A percentile compares a stretch with the other conserved stretches of the same genome.
phyloP scores from a whole-genome alignment of 129 eudicot species.

The Kitagawia praeruptora region DNA sequence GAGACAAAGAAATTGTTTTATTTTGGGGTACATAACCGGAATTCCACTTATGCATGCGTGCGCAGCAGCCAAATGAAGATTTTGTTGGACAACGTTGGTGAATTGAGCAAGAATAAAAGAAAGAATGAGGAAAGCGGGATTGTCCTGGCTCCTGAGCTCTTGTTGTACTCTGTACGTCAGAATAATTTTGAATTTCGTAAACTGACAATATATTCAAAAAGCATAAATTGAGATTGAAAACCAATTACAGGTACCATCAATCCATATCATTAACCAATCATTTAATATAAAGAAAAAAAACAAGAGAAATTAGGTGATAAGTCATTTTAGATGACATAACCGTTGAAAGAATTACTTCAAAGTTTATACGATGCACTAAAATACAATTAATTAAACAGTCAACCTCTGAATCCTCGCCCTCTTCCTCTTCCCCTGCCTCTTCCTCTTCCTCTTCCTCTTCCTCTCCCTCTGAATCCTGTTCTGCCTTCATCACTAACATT shows the following conservation, averaged over 20 bases:
- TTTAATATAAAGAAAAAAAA: too few species aligned
- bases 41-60: background rate
- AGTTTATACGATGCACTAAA: background rate
- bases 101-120: background rate
- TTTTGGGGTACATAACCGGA: too few species aligned
- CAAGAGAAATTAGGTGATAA: too few species aligned
- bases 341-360: background rate
- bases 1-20: too few species aligned
- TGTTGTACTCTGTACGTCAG: too few species aligned
- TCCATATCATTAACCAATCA: too few species aligned
- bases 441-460: constrained; percentile 56
- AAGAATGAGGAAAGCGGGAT: background rate
- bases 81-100: background rate
- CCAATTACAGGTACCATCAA: too few species aligned
- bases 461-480: constrained; percentile 58
- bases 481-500: constrained; percentile 29
- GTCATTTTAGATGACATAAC: background rate
- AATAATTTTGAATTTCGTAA: too few species aligned
- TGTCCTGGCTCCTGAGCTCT: background rate
- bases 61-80: background rate
- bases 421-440: constrained; percentile 52
- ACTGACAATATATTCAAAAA: too few species aligned
- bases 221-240: too few species aligned
- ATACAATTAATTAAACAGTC: background rate
- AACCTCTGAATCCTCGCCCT: constrained; percentile 41